Evolutionary conservation across 225 moss, liverwort and hornwort genomes (phyloP).

Genomic region (Thuidium tamariscinum): DNA sequence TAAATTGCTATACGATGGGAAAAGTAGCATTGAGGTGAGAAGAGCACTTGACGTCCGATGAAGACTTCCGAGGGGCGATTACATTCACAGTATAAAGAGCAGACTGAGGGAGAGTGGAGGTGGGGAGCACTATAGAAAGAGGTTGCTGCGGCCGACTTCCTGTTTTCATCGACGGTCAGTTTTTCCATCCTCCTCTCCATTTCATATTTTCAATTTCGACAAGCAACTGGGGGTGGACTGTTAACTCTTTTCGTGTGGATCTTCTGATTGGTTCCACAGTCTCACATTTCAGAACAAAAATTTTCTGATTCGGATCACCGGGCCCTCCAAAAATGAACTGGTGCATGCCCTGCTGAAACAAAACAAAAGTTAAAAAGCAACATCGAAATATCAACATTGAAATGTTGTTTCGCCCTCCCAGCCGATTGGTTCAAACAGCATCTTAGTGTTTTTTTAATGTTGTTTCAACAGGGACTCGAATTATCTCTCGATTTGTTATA

Average conservation of each 20-base stretch:
- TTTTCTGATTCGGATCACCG: neutral
- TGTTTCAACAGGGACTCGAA: neutral
- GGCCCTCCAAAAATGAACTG: neutral
- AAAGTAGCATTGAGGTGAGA: neutral
- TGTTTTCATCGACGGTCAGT: constrained; percentile 1
- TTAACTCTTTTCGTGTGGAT: neutral
- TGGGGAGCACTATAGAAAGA: neutral
- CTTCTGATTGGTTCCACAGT: neutral
- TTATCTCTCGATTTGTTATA: neutral
- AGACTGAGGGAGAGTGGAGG: neutral
- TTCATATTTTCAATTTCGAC: neutral
- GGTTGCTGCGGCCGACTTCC: neutral
- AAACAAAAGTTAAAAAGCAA: neutral
- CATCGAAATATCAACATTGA: neutral
- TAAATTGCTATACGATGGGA: neutral
- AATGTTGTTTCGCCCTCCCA: neutral
- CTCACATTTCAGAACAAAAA: neutral
- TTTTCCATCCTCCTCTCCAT: neutral
- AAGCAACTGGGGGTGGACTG: neutral
- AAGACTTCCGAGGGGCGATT: neutral
- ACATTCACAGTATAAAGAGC: neutral
- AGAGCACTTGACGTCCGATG: neutral
- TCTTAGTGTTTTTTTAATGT: neutral
- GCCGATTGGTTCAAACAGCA: neutral
- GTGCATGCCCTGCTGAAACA: neutral